These are phyloP conservation scores for Bruguiera gymnorhiza DNA, from an alignment of 345 rosid species.

Conservation along the genomic window DNA sequence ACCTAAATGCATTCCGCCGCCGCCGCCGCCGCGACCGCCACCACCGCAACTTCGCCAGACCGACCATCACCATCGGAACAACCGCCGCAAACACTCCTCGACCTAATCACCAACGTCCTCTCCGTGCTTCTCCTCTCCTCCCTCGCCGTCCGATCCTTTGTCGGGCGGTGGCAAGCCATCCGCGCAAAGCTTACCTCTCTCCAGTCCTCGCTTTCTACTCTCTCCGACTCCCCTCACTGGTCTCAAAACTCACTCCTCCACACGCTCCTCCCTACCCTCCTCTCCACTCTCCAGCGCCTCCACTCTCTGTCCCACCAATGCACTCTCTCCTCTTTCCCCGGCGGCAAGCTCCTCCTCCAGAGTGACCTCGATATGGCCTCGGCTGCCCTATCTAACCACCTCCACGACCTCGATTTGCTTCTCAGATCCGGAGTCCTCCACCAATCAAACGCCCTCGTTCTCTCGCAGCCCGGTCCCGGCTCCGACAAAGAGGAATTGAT, in stretches of 20 bases:
- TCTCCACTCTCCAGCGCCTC: constrained; percentile 73
- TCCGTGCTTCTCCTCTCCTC: constrained; percentile 62
- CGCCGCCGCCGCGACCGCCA: constrained; percentile 15
- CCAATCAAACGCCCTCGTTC: constrained; percentile 64
- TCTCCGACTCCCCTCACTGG: constrained; percentile 73
- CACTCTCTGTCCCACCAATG: constrained; percentile 60
- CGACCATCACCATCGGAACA: constrained; percentile 17
- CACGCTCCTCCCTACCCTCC: constrained; percentile 63
- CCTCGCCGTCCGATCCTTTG: constrained; percentile 51
- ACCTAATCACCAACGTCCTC: constrained; percentile 52
- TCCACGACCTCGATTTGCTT: constrained; percentile 64
- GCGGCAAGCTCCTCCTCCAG: constrained; percentile 79
- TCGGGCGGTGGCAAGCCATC: constrained; percentile 75
- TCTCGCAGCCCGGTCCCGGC: constrained; percentile 56
- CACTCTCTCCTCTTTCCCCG: constrained; percentile 44
- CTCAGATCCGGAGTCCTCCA: constrained; percentile 80
- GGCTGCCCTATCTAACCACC: constrained; percentile 51
- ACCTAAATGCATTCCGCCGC: constrained; percentile 45
- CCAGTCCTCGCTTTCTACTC: constrained; percentile 44
- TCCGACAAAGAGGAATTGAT: constrained; percentile 55
- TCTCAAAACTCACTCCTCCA: constrained; percentile 65
- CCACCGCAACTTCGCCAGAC: constrained; percentile 14
- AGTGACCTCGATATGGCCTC: constrained; percentile 88
- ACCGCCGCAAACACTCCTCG: constrained; percentile 61
- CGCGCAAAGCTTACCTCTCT: constrained; percentile 59